phyloP scores from a whole-genome alignment of 805 yeast genomes.

The Candida anglica region DNA sequence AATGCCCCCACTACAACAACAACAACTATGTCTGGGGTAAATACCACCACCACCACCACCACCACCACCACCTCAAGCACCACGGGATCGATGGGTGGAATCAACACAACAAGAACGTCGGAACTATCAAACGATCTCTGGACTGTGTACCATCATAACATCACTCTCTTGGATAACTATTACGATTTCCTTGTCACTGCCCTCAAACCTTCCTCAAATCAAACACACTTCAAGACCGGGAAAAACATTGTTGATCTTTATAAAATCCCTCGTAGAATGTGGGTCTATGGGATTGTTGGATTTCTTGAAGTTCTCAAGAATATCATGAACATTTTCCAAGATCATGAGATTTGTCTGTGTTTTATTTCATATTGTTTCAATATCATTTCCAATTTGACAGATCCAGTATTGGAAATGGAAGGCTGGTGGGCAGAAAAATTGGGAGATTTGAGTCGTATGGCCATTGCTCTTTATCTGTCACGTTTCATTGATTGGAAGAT shows the following conservation, averaged over 20 bases:
- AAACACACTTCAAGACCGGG: constrained; percentile 61
- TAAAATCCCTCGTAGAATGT: constrained; percentile 72
- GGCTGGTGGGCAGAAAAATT: constrained; percentile 82
- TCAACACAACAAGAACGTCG: no score
- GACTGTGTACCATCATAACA: constrained; percentile 66
- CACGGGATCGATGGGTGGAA: no score
- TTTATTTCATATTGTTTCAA: constrained; percentile 71
- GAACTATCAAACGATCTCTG: constrained; percentile 61
- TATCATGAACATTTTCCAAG: constrained; percentile 67
- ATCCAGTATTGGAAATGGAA: constrained; percentile 53
- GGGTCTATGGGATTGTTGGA: constrained; percentile 86
- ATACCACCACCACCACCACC: no score
- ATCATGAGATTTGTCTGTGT: constrained; percentile 74
- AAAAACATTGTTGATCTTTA: constrained; percentile 73
- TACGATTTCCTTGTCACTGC: constrained; percentile 71
- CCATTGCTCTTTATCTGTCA: constrained; percentile 77
- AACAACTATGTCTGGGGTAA: no score
- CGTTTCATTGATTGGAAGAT: constrained; percentile 82
- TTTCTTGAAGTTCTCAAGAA: constrained; percentile 74
- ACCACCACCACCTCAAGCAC: background rate
- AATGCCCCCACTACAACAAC: no score
- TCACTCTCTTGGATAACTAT: constrained; percentile 64
- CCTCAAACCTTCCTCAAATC: constrained; percentile 52
- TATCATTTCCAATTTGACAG: constrained; percentile 50
- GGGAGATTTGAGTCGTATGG: constrained; percentile 85